Evolutionary conservation across 495 filamentous ascomycete species (phyloP).

Genomic region (Saxophila tyrrhenica): DNA sequence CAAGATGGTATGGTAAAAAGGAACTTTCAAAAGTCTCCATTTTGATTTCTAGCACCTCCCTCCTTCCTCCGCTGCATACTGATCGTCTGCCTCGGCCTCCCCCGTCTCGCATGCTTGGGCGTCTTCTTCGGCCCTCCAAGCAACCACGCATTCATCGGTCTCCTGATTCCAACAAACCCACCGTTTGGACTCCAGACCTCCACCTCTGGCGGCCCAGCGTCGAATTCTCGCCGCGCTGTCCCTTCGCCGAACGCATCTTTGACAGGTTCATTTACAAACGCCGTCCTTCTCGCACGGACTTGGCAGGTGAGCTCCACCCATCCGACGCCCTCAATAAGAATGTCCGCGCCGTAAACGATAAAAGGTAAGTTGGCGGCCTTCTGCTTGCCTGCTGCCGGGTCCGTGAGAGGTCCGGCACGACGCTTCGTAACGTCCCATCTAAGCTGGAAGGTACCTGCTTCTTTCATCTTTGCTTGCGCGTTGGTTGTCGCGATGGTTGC

Average conservation of each 20-base stretch:
- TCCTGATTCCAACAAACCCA: constrained; percentile 54
- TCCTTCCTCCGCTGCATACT: not conserved
- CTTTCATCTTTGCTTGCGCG: constrained; percentile 42
- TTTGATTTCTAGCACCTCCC: not conserved
- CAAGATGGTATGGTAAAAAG: no score
- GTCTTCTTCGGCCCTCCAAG: constrained; percentile 2
- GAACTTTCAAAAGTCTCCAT: no score
- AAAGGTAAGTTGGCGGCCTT: constrained; percentile 56
- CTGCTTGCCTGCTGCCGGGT: constrained; percentile 39
- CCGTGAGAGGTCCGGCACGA: constrained; percentile 51
- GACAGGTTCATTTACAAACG: not conserved
- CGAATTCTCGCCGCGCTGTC: constrained; percentile 8
- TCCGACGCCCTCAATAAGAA: constrained; percentile 80
- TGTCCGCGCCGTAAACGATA: constrained; percentile 62
- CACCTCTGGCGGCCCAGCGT: constrained; percentile 47
- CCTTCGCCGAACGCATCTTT: constrained; percentile 6
- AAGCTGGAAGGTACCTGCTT: constrained; percentile 64
- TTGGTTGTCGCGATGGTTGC: constrained; percentile 48
- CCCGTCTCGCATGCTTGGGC: not conserved
- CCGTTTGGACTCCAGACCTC: constrained; percentile 82
- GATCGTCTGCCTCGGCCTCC: not conserved
- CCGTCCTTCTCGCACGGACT: constrained; percentile 40
- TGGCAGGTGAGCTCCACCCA: constrained; percentile 88
- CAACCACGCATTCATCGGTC: constrained; percentile 44
- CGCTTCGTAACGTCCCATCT: constrained; percentile 69